phyloP scores from a whole-genome alignment of 352 stramenopile genomes.

The Pythium dissotocum region DNA sequence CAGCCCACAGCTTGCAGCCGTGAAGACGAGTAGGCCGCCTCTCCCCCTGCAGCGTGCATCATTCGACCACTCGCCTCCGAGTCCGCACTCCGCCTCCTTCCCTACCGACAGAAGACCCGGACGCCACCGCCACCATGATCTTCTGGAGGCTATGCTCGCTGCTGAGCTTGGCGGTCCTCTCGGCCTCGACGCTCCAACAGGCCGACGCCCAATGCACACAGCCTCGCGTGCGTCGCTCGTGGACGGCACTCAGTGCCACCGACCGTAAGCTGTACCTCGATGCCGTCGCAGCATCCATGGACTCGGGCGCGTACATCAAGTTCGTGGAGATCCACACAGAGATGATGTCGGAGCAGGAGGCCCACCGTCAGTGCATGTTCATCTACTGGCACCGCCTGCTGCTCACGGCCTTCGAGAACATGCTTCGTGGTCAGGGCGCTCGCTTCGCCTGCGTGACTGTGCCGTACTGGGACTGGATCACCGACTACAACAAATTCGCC shows the following conservation, averaged over 20 bases:
- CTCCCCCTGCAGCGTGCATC: background rate
- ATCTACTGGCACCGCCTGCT: conserved; percentile 80
- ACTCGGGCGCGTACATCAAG: conserved; percentile 30
- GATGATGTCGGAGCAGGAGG: conserved; percentile 30
- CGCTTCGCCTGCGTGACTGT: conserved; percentile 72
- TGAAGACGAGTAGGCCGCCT: background rate
- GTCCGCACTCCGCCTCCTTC: background rate
- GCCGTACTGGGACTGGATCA: conserved; percentile 81
- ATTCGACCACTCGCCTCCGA: conserved; percentile 1
- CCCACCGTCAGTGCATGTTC: conserved; percentile 68
- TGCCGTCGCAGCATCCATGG: conserved; percentile 32
- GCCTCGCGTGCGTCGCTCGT: conserved; percentile 34
- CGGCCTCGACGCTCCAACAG: background rate
- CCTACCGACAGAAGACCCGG: background rate
- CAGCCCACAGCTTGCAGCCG: background rate
- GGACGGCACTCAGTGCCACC: conserved; percentile 21
- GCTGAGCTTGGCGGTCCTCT: conserved; percentile 1
- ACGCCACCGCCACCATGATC: background rate
- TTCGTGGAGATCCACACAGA: conserved; percentile 38
- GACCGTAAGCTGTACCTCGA: conserved; percentile 36
- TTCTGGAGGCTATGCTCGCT: conserved; percentile 6
- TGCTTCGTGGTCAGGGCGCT: conserved; percentile 59
- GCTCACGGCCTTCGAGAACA: conserved; percentile 77
- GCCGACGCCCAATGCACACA: background rate
- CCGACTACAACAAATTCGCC: conserved; percentile 30